These are phyloP conservation scores for Schizosaccharomyces versatilis DNA, from an alignment of 1,139 yeast genomes.

Conservation along the genomic window DNA sequence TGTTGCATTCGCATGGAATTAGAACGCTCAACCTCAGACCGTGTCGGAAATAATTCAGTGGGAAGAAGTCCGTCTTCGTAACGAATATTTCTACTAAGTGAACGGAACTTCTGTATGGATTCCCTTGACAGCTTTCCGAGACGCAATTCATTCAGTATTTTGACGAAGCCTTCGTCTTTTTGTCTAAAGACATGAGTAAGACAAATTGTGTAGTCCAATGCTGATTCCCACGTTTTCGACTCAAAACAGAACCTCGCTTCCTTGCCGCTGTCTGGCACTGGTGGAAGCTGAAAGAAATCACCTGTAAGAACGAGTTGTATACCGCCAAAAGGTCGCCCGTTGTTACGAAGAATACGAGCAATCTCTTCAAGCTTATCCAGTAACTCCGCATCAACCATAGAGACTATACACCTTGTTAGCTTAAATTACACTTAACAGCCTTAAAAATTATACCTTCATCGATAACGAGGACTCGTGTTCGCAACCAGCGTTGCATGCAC, in stretches of 20 bases:
- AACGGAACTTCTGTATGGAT: constrained; percentile 34
- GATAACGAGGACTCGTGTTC: constrained; percentile 41
- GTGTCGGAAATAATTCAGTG: constrained; percentile 66
- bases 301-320: constrained; percentile 71
- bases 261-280: constrained; percentile 31
- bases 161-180: constrained; percentile 57
- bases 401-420: constrained; percentile 19
- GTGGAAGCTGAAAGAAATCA: constrained; percentile 80
- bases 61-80: constrained; percentile 56
- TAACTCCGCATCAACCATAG: constrained; percentile 65
- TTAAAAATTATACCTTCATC: constrained; percentile 33
- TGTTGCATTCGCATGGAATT: constrained; percentile 34
- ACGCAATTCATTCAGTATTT: constrained; percentile 75
- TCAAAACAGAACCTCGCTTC: constrained; percentile 50
- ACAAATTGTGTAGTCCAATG: constrained; percentile 44
- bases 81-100: constrained; percentile 33
- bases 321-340: constrained; percentile 57
- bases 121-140: constrained; percentile 39
- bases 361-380: constrained; percentile 48
- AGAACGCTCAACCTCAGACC: constrained; percentile 65
- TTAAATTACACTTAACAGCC: not conserved
- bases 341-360: constrained; percentile 34
- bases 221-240: constrained; percentile 44
- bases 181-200: constrained; percentile 76
- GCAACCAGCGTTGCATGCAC: constrained; percentile 38